phyloP scores from a whole-genome alignment of 495 filamentous ascomycete species.

The Pyrenula aspistea region DNA sequence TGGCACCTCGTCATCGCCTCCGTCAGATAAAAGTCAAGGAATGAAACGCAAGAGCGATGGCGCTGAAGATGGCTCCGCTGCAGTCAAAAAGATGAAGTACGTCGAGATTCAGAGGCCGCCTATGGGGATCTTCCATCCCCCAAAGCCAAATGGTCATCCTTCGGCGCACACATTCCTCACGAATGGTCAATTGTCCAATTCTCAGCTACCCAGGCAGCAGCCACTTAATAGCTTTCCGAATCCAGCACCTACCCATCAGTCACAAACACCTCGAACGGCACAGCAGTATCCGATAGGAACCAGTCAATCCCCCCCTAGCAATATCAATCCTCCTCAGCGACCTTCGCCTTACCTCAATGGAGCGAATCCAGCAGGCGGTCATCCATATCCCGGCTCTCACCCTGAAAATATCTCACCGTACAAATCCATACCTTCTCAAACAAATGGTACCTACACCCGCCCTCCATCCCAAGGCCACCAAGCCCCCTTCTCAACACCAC shows the following conservation, averaged over 20 bases:
- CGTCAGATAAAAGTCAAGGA: slow-evolving; percentile 1
- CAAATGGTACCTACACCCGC: slow-evolving; percentile 20
- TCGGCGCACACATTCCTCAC: not conserved
- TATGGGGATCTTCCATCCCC: not conserved
- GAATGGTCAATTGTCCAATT: not conserved
- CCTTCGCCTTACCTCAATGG: not conserved
- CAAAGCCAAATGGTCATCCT: not conserved
- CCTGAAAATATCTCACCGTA: slow-evolving; percentile 1
- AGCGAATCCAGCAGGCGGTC: not conserved
- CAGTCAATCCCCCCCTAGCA: not conserved
- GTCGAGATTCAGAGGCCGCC: not conserved
- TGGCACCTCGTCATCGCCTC: slow-evolving; percentile 38
- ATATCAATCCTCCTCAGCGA: not conserved
- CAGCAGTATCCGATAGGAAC: not conserved
- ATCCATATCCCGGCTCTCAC: not conserved
- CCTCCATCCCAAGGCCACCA: slow-evolving; percentile 13
- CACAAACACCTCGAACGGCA: not conserved
- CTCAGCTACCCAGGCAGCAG: not conserved
- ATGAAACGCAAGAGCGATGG: not conserved
- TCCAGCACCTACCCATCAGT: not conserved
- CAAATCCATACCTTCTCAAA: slow-evolving; percentile 15
- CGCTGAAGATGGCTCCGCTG: not conserved
- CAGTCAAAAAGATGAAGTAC: not conserved
- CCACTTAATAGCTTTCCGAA: not conserved
- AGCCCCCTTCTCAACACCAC: slow-evolving; percentile 13